These are phyloP conservation scores for Monosporascus sp. DNA, from an alignment of 2,329 filamentous ascomycete species.

Conservation along the genomic window DNA sequence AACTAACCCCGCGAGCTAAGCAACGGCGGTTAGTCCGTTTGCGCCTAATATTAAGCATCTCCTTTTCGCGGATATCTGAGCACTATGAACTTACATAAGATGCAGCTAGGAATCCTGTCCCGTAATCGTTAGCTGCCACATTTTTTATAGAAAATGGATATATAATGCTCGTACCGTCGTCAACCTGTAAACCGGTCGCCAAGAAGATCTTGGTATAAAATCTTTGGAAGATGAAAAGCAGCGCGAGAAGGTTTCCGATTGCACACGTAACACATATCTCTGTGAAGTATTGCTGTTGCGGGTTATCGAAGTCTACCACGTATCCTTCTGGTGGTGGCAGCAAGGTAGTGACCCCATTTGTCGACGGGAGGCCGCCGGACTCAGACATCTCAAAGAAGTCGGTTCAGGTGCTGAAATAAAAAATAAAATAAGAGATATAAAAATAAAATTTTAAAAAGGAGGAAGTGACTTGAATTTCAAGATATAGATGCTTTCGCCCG, in stretches of 20 bases:
- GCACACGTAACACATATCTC: not conserved
- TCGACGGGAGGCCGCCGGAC: not conserved
- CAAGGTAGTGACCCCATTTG: not conserved
- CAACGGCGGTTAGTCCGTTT: not conserved
- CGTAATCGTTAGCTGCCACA: not conserved
- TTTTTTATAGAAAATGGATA: not conserved
- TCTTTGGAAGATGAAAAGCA: constrained; percentile 3
- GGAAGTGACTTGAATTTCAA: too few relatives aligned
- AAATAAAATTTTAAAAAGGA: too few relatives aligned
- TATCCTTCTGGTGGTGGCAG: constrained; percentile 5
- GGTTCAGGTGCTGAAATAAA: too few relatives aligned
- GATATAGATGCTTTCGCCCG: too few relatives aligned
- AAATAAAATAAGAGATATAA: too few relatives aligned
- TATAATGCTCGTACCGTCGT: constrained; percentile 4
- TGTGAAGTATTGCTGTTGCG: not conserved
- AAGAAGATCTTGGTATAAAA: constrained; percentile 3
- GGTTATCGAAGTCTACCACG: constrained; percentile 5
- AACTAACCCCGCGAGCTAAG: not conserved
- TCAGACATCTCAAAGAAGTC: too few relatives aligned
- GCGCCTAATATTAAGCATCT: not conserved
- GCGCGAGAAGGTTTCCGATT: not conserved
- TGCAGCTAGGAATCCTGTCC: not conserved
- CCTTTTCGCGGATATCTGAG: not conserved
- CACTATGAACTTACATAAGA: not conserved
- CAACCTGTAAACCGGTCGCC: constrained; percentile 1